Evolutionary conservation across 352 stramenopile genomes (phyloP).

Genomic region (Phytophthora crassamura): DNA sequence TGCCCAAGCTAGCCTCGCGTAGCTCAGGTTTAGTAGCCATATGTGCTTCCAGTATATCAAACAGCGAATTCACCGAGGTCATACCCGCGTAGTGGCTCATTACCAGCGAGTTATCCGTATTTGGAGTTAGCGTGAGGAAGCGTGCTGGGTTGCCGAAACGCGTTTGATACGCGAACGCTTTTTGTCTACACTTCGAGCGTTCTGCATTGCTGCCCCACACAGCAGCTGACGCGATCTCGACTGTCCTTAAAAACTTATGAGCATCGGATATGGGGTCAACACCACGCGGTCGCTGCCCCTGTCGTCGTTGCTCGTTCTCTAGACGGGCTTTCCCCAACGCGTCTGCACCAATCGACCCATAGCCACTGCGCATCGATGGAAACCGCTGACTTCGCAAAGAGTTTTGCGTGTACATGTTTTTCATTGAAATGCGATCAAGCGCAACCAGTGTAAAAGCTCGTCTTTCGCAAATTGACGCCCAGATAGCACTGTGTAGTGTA

Average conservation of each 20-base stretch:
- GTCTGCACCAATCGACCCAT: too few species aligned
- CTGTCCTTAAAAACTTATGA: too few species aligned
- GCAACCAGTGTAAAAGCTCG: too few species aligned
- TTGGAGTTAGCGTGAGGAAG: neutral
- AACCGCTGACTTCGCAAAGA: neutral
- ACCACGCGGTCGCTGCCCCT: neutral
- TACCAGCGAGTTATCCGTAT: slow-evolving; percentile 7
- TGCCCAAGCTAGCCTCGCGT: too few species aligned
- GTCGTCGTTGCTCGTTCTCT: neutral
- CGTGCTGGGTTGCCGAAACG: too few species aligned
- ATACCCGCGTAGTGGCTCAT: neutral
- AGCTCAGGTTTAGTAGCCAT: too few species aligned
- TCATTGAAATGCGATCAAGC: neutral
- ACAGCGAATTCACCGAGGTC: slow-evolving; percentile 1
- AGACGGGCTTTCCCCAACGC: neutral
- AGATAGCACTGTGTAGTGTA: too few species aligned
- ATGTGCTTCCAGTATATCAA: slow-evolving; percentile 1
- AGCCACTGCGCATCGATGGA: neutral
- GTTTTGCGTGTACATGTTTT: slow-evolving; percentile 5
- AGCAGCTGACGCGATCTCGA: neutral
- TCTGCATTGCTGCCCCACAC: slow-evolving; percentile 3
- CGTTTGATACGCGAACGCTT: too few species aligned
- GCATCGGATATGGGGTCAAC: neutral
- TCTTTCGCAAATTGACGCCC: too few species aligned
- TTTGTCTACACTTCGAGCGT: too few species aligned